Evolutionary conservation across 768 basidiomycete genomes (phyloP), one percentile per base, ranked within the genome.

Genomic region (Arthromyces matolae): DNA sequence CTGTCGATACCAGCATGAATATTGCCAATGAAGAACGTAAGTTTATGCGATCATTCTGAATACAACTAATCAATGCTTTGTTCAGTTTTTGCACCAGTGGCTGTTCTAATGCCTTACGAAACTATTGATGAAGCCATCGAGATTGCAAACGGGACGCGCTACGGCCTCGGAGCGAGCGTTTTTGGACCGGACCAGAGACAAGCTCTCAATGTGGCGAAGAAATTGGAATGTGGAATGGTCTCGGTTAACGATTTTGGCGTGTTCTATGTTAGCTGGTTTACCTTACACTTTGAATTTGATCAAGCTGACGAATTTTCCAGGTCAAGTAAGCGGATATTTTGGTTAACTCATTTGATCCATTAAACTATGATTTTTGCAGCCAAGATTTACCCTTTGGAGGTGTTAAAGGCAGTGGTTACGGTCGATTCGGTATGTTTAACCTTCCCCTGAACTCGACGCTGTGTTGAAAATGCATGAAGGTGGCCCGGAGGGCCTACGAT

Each of bases 301-400:
- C 1, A 8, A 8, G 7, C 50, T 54, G 14, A 46, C 46, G 20
- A 31, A 45, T 41, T 48, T n/a, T 22, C 40, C 53, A 87, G 85
- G 66, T 89, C 53, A 89, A 90, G 84, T 85, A 64, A 53, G 83
- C n/a, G n/a, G n/a, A n/a, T n/a, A n/a, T n/a, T n/a, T n/a, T n/a
- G n/a, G n/a, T n/a, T n/a, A n/a, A n/a, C n/a, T n/a, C n/a, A n/a
- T n/a, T n/a, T n/a, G n/a, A n/a, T 25, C 16, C 23, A 25, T 25
- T 45, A 16, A 37, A 19, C 52, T 42, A 60, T 24, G 27, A 19
- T 22, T 34, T 44, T 42, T 55, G 31, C 54, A 76, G 76, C 62
- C 95, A 99, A 75, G 89, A 93, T 60, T 73, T 95, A 53, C 95
- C 96, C 8, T 99, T 99, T 52, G 96, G 96, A 23, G 96, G 96